Base-by-base conservation (phyloP, 2,329 filamentous ascomycete species). In the Sporothrix euskadiensis region DNA sequence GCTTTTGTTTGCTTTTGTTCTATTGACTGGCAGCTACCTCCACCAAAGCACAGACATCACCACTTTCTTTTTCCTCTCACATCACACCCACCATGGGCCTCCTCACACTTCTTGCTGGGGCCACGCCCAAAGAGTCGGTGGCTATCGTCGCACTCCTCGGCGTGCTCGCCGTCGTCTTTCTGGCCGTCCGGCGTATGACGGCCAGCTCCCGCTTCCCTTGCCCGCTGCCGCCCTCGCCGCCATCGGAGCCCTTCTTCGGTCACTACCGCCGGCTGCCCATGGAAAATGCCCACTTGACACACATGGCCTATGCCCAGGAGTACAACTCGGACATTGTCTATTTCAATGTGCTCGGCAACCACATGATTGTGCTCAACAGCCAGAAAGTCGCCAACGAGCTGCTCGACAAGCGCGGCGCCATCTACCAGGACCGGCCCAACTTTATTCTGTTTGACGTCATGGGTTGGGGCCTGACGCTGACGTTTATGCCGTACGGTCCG, bases 391-490 rank as follows among this genome's bases (percentile, higher is more conserved):
- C 82, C 12, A 78, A 78, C 59, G 83, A 84, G 35, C 78, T 85
- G 47, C 78, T 84, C 14, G 81, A 82, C 74, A 81, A 80, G 69
- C 80, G 81, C 22, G 82, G 82, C 3, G 79, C 80, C 68, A 83
- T 81, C 71, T 84, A 83, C 74, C 79, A 78, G 35, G 80, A 82
- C 73, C 78, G 83, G 19, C 83, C 83, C 16, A 78, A 79, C 39
- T 83, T 84, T 74, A 80, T 81, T n/a, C 76, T 81, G 6, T 80
- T 80, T 54, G 78, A 80, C 35, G 79, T 83, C 16, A 83, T 83
- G 81, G 83, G 83, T 44, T 85, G 83, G 83, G 80, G 81, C 2
- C 80, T 81, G 19, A 84, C 83, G 1, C 77, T 84, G 41, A 84
- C 83, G 19, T 85, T 83, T 76, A 79, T 83, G 4, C 79, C 79